These are phyloP conservation scores for Lipomyces oligophaga DNA, from an alignment of 805 yeast genomes.

Conservation along the genomic window DNA sequence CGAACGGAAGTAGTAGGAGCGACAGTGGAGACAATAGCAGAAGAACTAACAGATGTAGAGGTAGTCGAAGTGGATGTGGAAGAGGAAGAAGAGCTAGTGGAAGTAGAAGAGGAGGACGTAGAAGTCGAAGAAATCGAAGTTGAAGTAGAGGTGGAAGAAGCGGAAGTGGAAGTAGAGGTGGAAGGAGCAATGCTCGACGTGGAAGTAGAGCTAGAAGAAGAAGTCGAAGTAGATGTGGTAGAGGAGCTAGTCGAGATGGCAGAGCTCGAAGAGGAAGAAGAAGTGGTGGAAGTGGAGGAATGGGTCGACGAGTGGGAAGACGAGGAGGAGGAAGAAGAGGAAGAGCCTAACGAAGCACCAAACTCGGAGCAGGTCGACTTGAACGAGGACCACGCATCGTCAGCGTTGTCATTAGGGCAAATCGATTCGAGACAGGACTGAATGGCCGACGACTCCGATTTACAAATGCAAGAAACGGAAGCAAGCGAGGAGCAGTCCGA, in stretches of 20 bases:
- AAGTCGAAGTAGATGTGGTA: conserved; percentile 2
- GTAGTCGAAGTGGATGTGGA: conserved; percentile 29
- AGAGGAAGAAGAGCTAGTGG: conserved; percentile 33
- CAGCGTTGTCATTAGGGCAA: conserved; percentile 65
- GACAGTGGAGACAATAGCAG: conserved; percentile 26
- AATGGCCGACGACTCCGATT: conserved; percentile 50
- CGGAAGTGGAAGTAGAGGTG: conserved; percentile 29
- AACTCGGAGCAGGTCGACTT: conserved; percentile 32
- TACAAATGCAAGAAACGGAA: conserved; percentile 66
- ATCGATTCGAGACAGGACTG: conserved; percentile 58
- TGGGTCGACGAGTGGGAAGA: conserved; percentile 23
- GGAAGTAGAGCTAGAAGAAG: conserved; percentile 5
- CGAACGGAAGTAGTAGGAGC: conserved; percentile 32
- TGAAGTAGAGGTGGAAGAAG: conserved; percentile 27
- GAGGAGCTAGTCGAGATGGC: conserved; percentile 17
- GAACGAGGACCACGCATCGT: conserved; percentile 58
- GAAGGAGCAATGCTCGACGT: conserved; percentile 32
- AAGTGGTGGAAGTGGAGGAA: conserved; percentile 11
- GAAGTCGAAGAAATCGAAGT: conserved; percentile 29
- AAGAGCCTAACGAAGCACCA: conserved; percentile 8
- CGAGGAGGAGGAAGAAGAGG: conserved; percentile 15
- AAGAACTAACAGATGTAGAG: conserved; percentile 7
- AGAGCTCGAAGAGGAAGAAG: conserved; percentile 7
- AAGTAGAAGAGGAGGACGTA: conserved; percentile 18
- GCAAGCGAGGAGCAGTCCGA: conserved; percentile 57